Evolutionary conservation across 495 filamentous ascomycete species (phyloP).

Genomic region (Bacidia rubella): DNA sequence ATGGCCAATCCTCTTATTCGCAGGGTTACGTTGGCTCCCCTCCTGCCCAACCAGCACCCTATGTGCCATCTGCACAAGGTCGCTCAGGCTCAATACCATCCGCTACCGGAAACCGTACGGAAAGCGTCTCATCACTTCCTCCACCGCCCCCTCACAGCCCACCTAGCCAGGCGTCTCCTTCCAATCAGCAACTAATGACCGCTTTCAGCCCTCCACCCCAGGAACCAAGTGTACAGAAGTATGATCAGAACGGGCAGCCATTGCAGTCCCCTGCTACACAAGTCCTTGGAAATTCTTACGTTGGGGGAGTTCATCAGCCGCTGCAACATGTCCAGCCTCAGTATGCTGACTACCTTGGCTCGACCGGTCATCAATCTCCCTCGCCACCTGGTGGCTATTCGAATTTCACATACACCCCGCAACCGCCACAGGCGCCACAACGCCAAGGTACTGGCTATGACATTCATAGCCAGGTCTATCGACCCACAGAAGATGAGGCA

Average conservation of each 20-base stretch:
- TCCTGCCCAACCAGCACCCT: constrained; percentile 16
- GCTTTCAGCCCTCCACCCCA: constrained; percentile 23
- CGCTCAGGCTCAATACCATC: constrained; percentile 24
- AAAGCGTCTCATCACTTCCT: constrained; percentile 24
- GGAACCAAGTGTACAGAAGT: constrained; percentile 33
- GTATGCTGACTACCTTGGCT: constrained; percentile 21
- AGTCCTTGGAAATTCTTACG: constrained; percentile 18
- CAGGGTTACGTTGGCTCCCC: constrained; percentile 24
- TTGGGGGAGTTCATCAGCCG: constrained; percentile 14
- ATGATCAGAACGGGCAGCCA: constrained; percentile 18
- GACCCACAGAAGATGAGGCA: constrained; percentile 56
- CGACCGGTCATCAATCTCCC: constrained; percentile 15
- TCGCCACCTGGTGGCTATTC: constrained; percentile 38
- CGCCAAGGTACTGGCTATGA: constrained; percentile 37
- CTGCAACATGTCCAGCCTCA: constrained; percentile 22
- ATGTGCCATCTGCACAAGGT: constrained; percentile 29
- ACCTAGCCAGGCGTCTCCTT: background rate
- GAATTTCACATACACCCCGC: constrained; percentile 39
- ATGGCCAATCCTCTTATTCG: constrained; percentile 12
- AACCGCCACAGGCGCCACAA: constrained; percentile 24
- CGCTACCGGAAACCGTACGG: constrained; percentile 6
- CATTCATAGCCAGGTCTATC: constrained; percentile 65
- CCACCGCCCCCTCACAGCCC: constrained; percentile 34
- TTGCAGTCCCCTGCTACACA: constrained; percentile 16
- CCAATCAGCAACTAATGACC: constrained; percentile 6